A percentile compares a stretch with the other conserved stretches of the same genome.
These are phyloP conservation scores for Saccharomyces hybrid DNA, from an alignment of 1,139 yeast species.

Conservation along the genomic window DNA sequence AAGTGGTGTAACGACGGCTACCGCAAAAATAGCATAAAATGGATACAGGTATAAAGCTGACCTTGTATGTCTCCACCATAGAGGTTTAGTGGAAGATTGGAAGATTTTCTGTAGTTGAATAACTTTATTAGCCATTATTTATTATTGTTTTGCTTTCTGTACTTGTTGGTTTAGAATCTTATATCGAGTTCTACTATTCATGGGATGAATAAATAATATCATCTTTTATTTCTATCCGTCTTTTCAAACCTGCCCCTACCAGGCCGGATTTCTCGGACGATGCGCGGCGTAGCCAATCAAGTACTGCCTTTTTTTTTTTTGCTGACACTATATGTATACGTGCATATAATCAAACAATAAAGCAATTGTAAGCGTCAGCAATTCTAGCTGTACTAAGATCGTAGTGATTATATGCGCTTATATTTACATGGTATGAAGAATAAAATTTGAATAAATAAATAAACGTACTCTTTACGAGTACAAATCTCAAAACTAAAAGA, in stretches of 20 bases:
- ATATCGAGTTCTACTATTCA: neutral
- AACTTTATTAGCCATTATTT: conserved; percentile 48
- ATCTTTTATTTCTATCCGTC: neutral
- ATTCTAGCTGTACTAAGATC: neutral
- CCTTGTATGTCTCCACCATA: conserved; percentile 73
- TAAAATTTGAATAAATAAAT: neutral
- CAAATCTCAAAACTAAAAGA: neutral
- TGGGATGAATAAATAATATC: neutral
- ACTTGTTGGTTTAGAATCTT: neutral
- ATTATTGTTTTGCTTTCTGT: neutral
- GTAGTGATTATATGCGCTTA: neutral
- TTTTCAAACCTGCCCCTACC: neutral
- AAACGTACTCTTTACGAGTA: neutral
- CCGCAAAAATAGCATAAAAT: conserved; percentile 77
- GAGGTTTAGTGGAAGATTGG: conserved; percentile 63
- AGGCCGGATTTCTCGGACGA: neutral
- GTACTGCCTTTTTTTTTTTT: neutral
- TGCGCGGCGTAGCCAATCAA: neutral
- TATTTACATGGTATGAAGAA: neutral
- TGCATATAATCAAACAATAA: neutral
- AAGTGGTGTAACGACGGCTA: conserved; percentile 62
- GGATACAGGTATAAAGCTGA: conserved; percentile 80
- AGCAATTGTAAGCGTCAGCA: neutral
- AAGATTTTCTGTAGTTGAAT: conserved; percentile 68
- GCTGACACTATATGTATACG: conserved; percentile 1